phyloP scores from a whole-genome alignment of 1,284 basidiomycete genomes.

The Ustanciosporium gigantosporum region DNA sequence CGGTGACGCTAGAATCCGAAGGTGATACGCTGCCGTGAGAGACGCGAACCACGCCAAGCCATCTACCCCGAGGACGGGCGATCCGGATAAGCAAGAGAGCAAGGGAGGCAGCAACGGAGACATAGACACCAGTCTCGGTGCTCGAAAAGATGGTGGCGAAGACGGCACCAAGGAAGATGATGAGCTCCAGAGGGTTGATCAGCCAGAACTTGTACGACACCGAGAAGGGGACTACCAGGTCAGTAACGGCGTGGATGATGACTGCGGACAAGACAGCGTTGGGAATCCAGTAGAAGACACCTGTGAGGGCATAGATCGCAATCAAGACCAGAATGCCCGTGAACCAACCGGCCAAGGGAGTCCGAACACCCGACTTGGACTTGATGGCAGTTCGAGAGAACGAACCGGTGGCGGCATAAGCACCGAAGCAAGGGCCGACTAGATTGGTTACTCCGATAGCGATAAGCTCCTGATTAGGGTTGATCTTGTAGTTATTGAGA shows the following conservation, averaged over 20 bases:
- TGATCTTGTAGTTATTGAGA: slow-evolving; percentile 94
- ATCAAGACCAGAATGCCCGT: slow-evolving; percentile 88
- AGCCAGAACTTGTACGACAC: slow-evolving; percentile 93
- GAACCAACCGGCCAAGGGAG: slow-evolving; percentile 84
- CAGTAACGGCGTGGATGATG: slow-evolving; percentile 87
- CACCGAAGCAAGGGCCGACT: slow-evolving; percentile 70
- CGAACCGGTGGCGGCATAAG: slow-evolving; percentile 95
- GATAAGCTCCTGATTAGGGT: slow-evolving; percentile 94
- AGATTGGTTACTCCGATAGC: slow-evolving; percentile 93
- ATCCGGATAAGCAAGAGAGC: slow-evolving; percentile 85
- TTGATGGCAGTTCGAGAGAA: slow-evolving; percentile 97
- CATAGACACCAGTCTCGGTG: slow-evolving; percentile 94
- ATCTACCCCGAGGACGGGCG: slow-evolving; percentile 86
- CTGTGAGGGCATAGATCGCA: slow-evolving; percentile 81
- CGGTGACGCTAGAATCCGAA: slow-evolving; percentile 19
- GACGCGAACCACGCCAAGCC: slow-evolving; percentile 76
- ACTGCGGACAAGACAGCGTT: slow-evolving; percentile 77
- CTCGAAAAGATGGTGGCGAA: slow-evolving; percentile 69
- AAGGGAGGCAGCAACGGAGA: slow-evolving; percentile 78
- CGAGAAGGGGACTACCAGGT: slow-evolving; percentile 82
- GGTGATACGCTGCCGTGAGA: slow-evolving; percentile 55
- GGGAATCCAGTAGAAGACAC: slow-evolving; percentile 63
- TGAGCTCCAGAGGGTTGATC: slow-evolving; percentile 86
- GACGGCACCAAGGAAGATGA: slow-evolving; percentile 88
- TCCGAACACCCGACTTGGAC: slow-evolving; percentile 92